Base-by-base conservation (phyloP, 2,329 filamentous ascomycete genomes). In the Colletotrichum melonis region DNA sequence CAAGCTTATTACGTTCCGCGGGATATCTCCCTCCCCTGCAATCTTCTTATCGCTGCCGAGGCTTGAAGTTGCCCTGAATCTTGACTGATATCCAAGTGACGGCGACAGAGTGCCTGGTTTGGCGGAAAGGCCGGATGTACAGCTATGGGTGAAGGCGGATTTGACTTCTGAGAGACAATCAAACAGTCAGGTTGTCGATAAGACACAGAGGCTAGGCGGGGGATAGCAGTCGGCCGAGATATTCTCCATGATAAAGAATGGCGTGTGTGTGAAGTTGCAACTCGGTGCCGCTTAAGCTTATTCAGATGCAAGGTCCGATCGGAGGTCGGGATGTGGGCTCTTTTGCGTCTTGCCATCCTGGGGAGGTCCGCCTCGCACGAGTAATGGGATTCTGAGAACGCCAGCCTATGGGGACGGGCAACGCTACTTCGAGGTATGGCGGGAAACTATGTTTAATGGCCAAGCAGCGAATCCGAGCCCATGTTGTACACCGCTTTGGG, bases 281-380 rank as follows among this genome's bases (percentile, higher is more conserved):
- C 19, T 64, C 46, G 42, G 65, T 59, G 59, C 65, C 38, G 66
- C 60, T 73, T 70, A 66, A 73, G 70, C 67, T 70, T 73, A 70
- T 62, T 73, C 67, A 49, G 59, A 70, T 58, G 67, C 67, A 62
- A 65, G 67, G 70, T 70, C 70, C 67, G 67, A 73, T 73, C 70
- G 67, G 56, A 70, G 67, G 67, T 52, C 55, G 60, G 67, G 52
- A 60, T 70, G 60, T 70, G 60, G 70, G 60, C 28, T 49, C 28
- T 49, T 63, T 32, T 12, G 24, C 55, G 30, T 28, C 52, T 56
- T 49, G 46, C 19, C 46, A 35, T 57, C 9, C 19, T 32, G 22
- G 67, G 30, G 32, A 55, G 46, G 59, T 28, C 59, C 54, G 54
- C 14, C 42, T 52, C 35, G 55, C 70, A 59, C 67, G 70, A 73